Percentiles rank a stretch among this genome's conserved stretches.
Conservation (phyloP, 768 basidiomycete genomes). For the Kwoniella dejecticola region DNA sequence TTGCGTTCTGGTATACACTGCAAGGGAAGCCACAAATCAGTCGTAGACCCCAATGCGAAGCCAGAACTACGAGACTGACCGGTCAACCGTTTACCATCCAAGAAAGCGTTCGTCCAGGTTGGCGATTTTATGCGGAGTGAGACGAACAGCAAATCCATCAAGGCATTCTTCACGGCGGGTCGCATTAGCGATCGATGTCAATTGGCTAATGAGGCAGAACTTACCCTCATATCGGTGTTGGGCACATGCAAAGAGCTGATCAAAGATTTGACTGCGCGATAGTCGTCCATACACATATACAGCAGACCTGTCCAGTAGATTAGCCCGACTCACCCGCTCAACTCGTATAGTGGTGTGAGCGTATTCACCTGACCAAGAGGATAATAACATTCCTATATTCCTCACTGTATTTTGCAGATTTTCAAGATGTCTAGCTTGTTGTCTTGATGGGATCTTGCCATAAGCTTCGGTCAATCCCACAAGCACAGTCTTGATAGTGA, state of each 20-base stretch:
- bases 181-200: neutral
- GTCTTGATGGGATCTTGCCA: conserved; percentile 64
- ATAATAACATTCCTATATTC: conserved; percentile 78
- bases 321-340: no score
- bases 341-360: neutral
- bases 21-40: neutral
- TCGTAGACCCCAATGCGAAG: neutral
- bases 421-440: conserved; percentile 67
- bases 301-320: conserved; percentile 66
- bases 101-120: conserved; percentile 89
- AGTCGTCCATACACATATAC: conserved; percentile 89
- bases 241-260: conserved; percentile 86
- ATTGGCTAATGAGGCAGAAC: conserved; percentile 36
- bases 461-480: conserved; percentile 91
- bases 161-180: conserved; percentile 67
- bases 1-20: conserved; percentile 49
- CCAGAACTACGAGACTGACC: conserved; percentile 58
- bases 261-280: conserved; percentile 78
- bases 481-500: conserved; percentile 68
- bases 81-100: conserved; percentile 82
- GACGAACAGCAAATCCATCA: conserved; percentile 92
- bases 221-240: conserved; percentile 78
- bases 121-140: conserved; percentile 87
- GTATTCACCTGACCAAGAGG: conserved; percentile 83
- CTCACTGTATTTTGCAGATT: conserved; percentile 75